phyloP scores from a whole-genome alignment of 441 rosid genomes.

The Metrosideros polymorpha region DNA sequence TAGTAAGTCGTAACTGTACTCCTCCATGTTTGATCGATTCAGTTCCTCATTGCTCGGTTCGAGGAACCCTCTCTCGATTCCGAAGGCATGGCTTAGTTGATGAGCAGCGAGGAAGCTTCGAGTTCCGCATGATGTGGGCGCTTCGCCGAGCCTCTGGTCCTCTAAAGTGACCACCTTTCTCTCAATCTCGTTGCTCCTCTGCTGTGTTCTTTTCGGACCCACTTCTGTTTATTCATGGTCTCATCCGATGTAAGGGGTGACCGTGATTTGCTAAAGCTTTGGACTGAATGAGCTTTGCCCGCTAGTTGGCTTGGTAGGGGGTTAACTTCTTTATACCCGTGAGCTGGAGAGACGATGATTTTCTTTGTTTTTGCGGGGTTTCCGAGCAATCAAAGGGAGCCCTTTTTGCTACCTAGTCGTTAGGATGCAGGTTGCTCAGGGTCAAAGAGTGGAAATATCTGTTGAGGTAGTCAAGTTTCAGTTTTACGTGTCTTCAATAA shows the following conservation, averaged over 20 bases:
- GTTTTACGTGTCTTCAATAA: not conserved
- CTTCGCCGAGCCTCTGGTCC: conserved; percentile 35
- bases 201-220: not conserved
- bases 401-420: not conserved
- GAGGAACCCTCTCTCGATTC: not conserved
- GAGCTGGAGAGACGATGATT: not conserved
- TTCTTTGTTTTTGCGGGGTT: not conserved
- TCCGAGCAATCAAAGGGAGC: not conserved
- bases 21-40: not conserved
- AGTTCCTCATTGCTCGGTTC: not conserved
- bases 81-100: not conserved
- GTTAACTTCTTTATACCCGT: not conserved
- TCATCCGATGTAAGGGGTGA: not conserved
- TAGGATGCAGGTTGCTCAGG: not conserved
- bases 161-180: conserved; percentile 22
- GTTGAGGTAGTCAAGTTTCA: not conserved
- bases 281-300: not conserved
- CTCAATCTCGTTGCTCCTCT: not conserved
- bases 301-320: not conserved
- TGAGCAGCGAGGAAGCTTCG: not conserved
- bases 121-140: conserved; percentile 43
- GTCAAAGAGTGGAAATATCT: not conserved
- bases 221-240: not conserved
- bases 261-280: not conserved
- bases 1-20: not conserved